Conservation (phyloP, 139 green algal genomes). For the Raphidocelis subcapitata region DNA sequence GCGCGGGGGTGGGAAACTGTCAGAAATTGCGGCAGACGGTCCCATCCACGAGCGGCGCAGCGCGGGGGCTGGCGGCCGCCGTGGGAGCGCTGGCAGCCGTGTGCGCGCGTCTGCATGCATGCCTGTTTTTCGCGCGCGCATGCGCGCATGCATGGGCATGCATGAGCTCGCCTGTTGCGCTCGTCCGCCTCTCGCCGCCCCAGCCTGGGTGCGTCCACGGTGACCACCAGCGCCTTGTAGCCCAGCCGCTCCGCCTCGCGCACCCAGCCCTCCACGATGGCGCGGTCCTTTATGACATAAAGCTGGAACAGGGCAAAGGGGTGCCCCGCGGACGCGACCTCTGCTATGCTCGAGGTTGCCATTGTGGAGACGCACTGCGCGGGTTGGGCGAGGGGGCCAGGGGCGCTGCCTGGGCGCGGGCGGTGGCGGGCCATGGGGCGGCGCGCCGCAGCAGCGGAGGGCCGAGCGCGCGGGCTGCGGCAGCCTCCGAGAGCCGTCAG, state of each 20-base stretch:
- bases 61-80: too few species aligned
- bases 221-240: conserved; percentile 83
- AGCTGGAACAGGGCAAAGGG: conserved; percentile 73
- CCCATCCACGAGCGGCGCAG: too few species aligned
- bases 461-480: too few species aligned
- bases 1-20: too few species aligned
- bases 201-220: conserved; percentile 83
- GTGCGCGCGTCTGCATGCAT: background rate
- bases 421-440: too few species aligned
- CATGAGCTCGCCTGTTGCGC: conserved; percentile 47
- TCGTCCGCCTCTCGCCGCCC: conserved; percentile 71
- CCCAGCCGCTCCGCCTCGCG: conserved; percentile 59
- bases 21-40: too few species aligned
- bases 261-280: conserved; percentile 63
- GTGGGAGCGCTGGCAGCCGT: too few species aligned
- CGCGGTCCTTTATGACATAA: conserved; percentile 65
- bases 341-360: conserved; percentile 50
- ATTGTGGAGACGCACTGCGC: conserved; percentile 73
- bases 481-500: too few species aligned
- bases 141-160: background rate
- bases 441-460: too few species aligned
- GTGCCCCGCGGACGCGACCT: conserved; percentile 45
- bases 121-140: background rate
- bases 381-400: too few species aligned
- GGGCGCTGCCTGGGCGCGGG: too few species aligned